These are phyloP conservation scores for Solanum chiquidenum DNA, from an alignment of 257 asterid species.

Conservation along the genomic window DNA sequence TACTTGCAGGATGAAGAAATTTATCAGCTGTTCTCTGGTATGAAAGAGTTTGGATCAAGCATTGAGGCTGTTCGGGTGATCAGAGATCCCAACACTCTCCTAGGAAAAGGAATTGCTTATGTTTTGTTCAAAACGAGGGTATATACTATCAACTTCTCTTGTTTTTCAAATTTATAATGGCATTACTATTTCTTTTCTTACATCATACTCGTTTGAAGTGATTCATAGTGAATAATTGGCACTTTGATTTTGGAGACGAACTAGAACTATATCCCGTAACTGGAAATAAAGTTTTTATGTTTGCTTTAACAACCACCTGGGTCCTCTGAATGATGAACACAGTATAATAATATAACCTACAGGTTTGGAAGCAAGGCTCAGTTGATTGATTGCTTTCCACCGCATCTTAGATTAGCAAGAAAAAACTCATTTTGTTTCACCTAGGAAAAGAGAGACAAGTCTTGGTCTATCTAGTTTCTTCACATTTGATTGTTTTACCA, in stretches of 20 bases:
- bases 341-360: not conserved
- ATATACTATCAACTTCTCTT: conserved; percentile 13
- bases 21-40: conserved; percentile 54
- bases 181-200: not conserved
- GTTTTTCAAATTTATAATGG: not conserved
- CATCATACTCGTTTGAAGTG: not conserved
- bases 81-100: conserved; percentile 83
- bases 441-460: not conserved
- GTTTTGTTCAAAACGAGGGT: conserved; percentile 86
- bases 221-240: not conserved
- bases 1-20: conserved; percentile 73
- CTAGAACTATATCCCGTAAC: not conserved
- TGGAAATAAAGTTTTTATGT: not conserved
- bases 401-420: not conserved
- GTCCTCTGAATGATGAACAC: not conserved
- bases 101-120: conserved; percentile 94
- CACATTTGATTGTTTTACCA: not conserved
- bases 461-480: not conserved
- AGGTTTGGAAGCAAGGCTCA: not conserved
- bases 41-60: conserved; percentile 60
- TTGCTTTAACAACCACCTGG: not conserved
- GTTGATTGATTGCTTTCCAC: not conserved
- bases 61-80: conserved; percentile 84
- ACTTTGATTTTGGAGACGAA: not conserved
- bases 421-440: not conserved